phyloP scores from a whole-genome alignment of 805 yeast genomes.

The Pichia heedii region DNA sequence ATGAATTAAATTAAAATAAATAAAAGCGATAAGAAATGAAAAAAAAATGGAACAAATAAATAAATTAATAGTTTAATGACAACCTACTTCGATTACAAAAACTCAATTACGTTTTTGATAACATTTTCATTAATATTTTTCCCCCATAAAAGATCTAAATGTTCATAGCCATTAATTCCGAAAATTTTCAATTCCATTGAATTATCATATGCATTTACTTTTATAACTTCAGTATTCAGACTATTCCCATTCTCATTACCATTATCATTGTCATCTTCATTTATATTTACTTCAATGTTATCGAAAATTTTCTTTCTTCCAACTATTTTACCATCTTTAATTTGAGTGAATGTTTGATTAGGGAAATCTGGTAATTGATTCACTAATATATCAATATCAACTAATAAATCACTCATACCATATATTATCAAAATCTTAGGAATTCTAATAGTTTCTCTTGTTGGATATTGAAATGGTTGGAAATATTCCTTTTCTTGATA shows the following conservation, averaged over 20 bases:
- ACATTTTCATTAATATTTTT: slow-evolving; percentile 45
- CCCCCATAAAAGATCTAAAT: slow-evolving; percentile 93
- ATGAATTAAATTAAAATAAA: no score
- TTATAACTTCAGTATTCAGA: background rate
- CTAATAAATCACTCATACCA: slow-evolving; percentile 77
- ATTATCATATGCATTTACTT: background rate
- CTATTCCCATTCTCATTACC: background rate
- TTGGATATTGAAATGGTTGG: slow-evolving; percentile 35
- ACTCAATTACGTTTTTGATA: slow-evolving; percentile 31
- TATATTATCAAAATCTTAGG: slow-evolving; percentile 67
- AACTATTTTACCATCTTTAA: slow-evolving; percentile 7
- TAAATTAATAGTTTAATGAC: no score
- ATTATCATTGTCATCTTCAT: background rate
- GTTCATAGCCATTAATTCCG: slow-evolving; percentile 70
- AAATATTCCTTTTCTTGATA: slow-evolving; percentile 64
- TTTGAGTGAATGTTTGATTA: slow-evolving; percentile 4
- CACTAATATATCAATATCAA: slow-evolving; percentile 72
- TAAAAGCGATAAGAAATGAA: no score
- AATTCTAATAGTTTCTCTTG: slow-evolving; percentile 44
- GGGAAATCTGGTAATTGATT: slow-evolving; percentile 30
- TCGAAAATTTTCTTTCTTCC: slow-evolving; percentile 2
- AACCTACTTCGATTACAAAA: no score
- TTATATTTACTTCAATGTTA: background rate
- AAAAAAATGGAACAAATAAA: no score
- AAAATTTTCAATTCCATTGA: slow-evolving; percentile 21